Conservation (phyloP, 1,284 basidiomycete genomes). For the Boletus subluridellus region DNA sequence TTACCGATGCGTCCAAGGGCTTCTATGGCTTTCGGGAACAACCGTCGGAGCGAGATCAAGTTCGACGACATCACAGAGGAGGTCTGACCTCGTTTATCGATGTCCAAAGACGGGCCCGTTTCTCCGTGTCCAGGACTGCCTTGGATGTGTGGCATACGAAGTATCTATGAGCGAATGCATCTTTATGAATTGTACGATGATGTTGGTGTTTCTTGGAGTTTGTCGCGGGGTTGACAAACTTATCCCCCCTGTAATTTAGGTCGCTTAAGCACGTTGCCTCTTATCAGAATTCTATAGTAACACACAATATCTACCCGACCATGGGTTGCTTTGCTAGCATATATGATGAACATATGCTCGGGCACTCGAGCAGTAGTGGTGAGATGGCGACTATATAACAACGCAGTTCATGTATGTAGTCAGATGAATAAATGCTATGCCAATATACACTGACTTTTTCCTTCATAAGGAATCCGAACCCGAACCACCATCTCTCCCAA, state of each 20-base stretch:
- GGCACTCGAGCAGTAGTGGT: no score
- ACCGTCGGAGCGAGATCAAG: neutral
- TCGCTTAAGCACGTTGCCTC: neutral
- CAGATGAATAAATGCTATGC: slow-evolving; percentile 3
- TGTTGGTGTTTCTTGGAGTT: neutral
- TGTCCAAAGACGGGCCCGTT: neutral
- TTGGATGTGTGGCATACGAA: neutral
- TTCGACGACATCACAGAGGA: neutral
- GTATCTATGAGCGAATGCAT: neutral
- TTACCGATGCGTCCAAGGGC: no score
- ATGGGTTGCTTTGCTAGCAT: no score
- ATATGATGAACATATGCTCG: no score
- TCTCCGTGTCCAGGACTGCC: slow-evolving; percentile 8
- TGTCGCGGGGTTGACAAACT: neutral
- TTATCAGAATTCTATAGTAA: no score
- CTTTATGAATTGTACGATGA: neutral
- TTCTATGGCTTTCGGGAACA: neutral
- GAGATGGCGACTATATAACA: no score
- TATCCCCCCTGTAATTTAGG: neutral
- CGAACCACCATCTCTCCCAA: neutral
- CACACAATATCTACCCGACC: no score
- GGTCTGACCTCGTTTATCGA: neutral
- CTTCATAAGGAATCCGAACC: neutral
- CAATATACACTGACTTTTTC: slow-evolving; percentile 1
- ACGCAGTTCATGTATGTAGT: neutral